Conservation (phyloP, 768 basidiomycete species). For the Amanita rubescens region DNA sequence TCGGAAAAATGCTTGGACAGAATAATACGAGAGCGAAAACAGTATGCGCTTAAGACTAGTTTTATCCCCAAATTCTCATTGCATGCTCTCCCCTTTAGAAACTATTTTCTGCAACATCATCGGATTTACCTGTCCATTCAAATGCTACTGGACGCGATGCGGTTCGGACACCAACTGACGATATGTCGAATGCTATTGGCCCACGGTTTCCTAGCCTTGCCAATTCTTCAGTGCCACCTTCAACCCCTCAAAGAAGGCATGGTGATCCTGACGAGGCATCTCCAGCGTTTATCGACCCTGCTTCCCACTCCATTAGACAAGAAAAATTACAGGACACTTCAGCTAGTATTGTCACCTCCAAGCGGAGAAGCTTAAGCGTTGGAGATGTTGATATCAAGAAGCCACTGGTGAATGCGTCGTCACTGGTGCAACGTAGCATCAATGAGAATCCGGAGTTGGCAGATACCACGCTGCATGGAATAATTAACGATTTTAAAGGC, state of each 20-base stretch:
- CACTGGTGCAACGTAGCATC: conserved; percentile 12
- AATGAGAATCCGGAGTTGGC: conserved; percentile 14
- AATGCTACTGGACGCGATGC: background rate
- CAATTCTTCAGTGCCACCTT: conserved; percentile 18
- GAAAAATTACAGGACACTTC: conserved; percentile 21
- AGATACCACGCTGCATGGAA: conserved; percentile 45
- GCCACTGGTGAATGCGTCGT: conserved; percentile 27
- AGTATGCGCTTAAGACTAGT: background rate
- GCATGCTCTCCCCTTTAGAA: background rate
- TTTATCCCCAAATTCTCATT: background rate
- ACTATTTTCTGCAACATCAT: background rate
- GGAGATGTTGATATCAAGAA: conserved; percentile 55
- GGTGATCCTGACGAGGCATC: conserved; percentile 47
- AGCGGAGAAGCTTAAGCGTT: conserved; percentile 70
- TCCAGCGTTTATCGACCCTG: conserved; percentile 48
- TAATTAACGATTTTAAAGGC: conserved; percentile 68
- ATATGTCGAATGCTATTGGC: background rate
- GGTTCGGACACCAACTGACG: background rate
- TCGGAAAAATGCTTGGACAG: conserved; percentile 73
- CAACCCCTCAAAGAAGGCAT: conserved; percentile 25
- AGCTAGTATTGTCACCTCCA: conserved; percentile 23
- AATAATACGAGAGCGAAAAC: conserved; percentile 45
- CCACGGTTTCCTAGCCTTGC: background rate
- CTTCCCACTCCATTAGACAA: conserved; percentile 30
- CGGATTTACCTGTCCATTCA: background rate